Conservation (phyloP, 371 early-diverging fungal species). For the Haplosporangium sp. region DNA sequence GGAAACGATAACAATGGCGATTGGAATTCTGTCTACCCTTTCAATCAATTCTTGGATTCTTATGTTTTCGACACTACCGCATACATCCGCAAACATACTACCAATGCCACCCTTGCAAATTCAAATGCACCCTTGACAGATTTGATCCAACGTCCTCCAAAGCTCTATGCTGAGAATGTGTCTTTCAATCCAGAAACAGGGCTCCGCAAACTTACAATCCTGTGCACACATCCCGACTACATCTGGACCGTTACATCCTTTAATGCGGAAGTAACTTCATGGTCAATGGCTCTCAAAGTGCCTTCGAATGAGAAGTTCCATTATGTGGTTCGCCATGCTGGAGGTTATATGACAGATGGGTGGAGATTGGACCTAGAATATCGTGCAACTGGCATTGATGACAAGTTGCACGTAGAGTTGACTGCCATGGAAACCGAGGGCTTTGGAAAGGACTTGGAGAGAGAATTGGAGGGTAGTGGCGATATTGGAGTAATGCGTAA, state of each 20-base stretch:
- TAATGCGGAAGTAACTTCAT: constrained; percentile 68
- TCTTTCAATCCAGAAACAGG: constrained; percentile 62
- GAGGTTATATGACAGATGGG: constrained; percentile 69
- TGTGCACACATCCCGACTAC: constrained; percentile 67
- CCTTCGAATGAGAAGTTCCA: constrained; percentile 58
- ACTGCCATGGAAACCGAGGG: constrained; percentile 68
- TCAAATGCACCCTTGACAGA: constrained; percentile 29
- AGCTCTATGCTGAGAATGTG: constrained; percentile 59
- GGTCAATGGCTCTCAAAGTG: constrained; percentile 67
- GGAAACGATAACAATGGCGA: constrained; percentile 59
- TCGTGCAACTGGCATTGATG: constrained; percentile 42
- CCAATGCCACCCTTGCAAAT: constrained; percentile 43
- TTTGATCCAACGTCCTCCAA: constrained; percentile 57
- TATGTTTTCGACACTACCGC: constrained; percentile 68
- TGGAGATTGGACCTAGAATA: constrained; percentile 67
- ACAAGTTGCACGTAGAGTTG: constrained; percentile 63
- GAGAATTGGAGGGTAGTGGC: constrained; percentile 63
- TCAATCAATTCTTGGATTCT: constrained; percentile 74
- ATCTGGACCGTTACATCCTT: constrained; percentile 78
- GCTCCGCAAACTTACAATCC: constrained; percentile 63
- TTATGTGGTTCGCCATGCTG: constrained; percentile 74
- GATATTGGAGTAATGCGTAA: constrained; percentile 64
- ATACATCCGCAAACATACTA: constrained; percentile 57
- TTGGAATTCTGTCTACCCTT: constrained; percentile 76
- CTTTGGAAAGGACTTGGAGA: constrained; percentile 60